These are phyloP conservation scores for Penicillium fimorum DNA, from an alignment of 495 filamentous ascomycete species.

Conservation along the genomic window DNA sequence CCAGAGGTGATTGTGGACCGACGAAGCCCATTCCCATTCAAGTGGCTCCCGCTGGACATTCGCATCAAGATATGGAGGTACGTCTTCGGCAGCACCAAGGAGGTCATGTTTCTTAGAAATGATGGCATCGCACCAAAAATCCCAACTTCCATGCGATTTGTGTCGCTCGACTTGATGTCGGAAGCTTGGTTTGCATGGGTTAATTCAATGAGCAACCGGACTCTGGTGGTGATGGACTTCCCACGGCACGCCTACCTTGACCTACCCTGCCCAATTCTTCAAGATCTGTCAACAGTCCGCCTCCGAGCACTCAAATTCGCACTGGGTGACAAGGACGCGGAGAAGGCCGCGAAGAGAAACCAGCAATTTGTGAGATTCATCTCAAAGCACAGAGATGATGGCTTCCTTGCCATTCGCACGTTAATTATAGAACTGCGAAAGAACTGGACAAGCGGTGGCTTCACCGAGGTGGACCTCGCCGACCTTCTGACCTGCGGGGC, in stretches of 20 bases:
- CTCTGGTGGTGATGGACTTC: neutral
- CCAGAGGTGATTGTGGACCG: neutral
- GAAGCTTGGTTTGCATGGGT: neutral
- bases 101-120: neutral
- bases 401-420: neutral
- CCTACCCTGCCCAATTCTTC: neutral
- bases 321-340: neutral
- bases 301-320: neutral
- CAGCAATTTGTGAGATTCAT: neutral
- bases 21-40: neutral
- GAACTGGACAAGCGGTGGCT: neutral
- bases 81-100: neutral
- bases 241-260: neutral
- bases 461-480: neutral
- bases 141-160: neutral
- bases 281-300: neutral
- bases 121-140: neutral
- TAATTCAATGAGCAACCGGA: neutral
- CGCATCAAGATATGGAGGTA: neutral
- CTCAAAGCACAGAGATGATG: neutral
- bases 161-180: neutral
- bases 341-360: neutral
- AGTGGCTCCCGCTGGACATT: neutral
- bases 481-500: neutral
- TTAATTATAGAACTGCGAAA: neutral